Evolutionary conservation across 2,329 filamentous ascomycete genomes (phyloP).

Genomic region (Penicillium psychrosexuale): DNA sequence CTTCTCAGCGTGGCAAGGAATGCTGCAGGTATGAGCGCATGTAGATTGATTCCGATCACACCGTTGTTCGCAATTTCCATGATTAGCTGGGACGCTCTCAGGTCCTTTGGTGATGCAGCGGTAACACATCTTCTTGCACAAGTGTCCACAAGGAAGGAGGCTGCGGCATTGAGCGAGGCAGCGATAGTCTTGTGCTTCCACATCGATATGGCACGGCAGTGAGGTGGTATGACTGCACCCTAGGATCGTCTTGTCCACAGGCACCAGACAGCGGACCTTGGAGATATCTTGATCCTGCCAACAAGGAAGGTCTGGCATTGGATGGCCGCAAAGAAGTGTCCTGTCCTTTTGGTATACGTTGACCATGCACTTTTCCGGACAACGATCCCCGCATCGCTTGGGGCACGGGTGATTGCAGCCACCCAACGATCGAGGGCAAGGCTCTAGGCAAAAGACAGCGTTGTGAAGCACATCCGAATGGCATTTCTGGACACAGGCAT

Average conservation of each 20-base stretch:
- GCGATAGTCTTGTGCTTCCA: slow-evolving; percentile 39
- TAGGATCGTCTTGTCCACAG: slow-evolving; percentile 50
- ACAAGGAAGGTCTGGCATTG: slow-evolving; percentile 30
- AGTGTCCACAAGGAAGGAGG: slow-evolving; percentile 57
- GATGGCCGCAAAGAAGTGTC: slow-evolving; percentile 34
- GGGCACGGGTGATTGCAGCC: slow-evolving; percentile 46
- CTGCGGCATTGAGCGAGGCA: slow-evolving; percentile 52
- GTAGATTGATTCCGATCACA: slow-evolving; percentile 54
- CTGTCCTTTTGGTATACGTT: slow-evolving; percentile 27
- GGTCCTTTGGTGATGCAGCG: slow-evolving; percentile 43
- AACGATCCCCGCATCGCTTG: slow-evolving; percentile 42
- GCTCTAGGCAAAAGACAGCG: slow-evolving; percentile 41
- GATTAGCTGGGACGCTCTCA: slow-evolving; percentile 38
- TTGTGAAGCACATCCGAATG: slow-evolving; percentile 46
- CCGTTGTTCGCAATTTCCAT: slow-evolving; percentile 40
- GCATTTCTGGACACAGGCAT: slow-evolving; percentile 46
- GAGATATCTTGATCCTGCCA: slow-evolving; percentile 45
- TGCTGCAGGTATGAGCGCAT: slow-evolving; percentile 56
- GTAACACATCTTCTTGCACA: slow-evolving; percentile 51
- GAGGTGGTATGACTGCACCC: slow-evolving; percentile 55
- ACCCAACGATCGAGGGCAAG: slow-evolving; percentile 36
- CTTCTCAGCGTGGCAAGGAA: slow-evolving; percentile 50
- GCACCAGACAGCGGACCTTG: slow-evolving; percentile 49
- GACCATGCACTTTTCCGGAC: slow-evolving; percentile 35
- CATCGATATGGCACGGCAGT: slow-evolving; percentile 52